phyloP scores from a whole-genome alignment of 2,329 filamentous ascomycete species.

The Cercospora berteroae region DNA sequence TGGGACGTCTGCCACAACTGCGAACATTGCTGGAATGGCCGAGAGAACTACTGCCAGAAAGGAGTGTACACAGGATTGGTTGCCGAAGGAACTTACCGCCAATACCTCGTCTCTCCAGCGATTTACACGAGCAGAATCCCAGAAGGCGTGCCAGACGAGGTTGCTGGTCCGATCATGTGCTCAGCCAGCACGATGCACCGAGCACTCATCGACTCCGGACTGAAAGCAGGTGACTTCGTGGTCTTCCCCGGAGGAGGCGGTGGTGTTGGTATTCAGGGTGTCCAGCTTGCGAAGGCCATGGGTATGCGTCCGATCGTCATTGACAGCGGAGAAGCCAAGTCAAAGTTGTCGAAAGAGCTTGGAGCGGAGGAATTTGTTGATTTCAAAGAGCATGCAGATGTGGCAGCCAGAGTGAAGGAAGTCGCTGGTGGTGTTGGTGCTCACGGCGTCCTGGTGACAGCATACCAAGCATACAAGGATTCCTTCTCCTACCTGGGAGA shows the following conservation, averaged over 20 bases:
- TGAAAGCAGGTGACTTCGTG: constrained; percentile 55
- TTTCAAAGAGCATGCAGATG: constrained; percentile 46
- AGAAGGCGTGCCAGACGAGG: constrained; percentile 53
- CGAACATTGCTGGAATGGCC: constrained; percentile 49
- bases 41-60: constrained; percentile 54
- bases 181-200: constrained; percentile 58
- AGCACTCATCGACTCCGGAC: constrained; percentile 52
- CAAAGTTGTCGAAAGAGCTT: constrained; percentile 47
- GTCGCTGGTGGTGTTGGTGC: constrained; percentile 49
- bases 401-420: constrained; percentile 47
- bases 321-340: constrained; percentile 52
- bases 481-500: constrained; percentile 47
- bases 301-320: constrained; percentile 57
- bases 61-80: constrained; percentile 48
- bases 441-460: constrained; percentile 44
- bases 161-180: constrained; percentile 62
- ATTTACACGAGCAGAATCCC: constrained; percentile 56
- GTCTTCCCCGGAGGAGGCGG: constrained; percentile 57
- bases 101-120: constrained; percentile 59
- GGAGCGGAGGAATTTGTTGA: constrained; percentile 59
- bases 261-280: constrained; percentile 57
- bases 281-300: constrained; percentile 50
- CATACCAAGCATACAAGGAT: constrained; percentile 40
- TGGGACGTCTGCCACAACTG: constrained; percentile 50
- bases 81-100: constrained; percentile 53